Base-by-base conservation (phyloP, 2,329 filamentous ascomycete species). In the Penicillium sp. region DNA sequence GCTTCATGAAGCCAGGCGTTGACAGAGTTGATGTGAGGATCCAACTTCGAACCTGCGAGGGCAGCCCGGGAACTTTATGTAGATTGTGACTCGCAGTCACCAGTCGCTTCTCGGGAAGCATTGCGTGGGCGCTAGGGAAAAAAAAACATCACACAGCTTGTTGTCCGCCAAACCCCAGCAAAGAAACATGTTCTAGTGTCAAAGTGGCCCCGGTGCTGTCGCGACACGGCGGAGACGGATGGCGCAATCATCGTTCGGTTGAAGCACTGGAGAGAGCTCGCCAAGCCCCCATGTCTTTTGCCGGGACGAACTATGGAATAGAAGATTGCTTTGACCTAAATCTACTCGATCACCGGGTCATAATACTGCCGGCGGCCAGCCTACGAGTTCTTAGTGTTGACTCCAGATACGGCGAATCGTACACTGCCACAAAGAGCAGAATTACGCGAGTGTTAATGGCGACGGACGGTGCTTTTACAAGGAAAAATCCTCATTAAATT, bases 161-260 rank as follows among this genome's bases (percentile, higher is more conserved):
- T 27, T 27, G 4, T 5, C 19, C 19, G 9, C 10, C 24, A 27
- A 31, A 46, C 18, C 4, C 6, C 27, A 46, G 31, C 43, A 24
- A 31, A 46, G 16, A 14, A 46, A 46, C 22, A 6, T 27, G 14
- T 10, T n/a, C 31, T 31, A 27, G 40, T 35, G 50, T 18, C 33
- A 56, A 55, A 50, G 18, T 51, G 22, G 40, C 18, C 37, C 43
- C 40, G 11, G 22, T 22, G 19, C 31, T 54, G 55, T 68, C 60
- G 59, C 65, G 64, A 69, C 59, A 65, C 47, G 47, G 50, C 31
- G 58, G 55, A 60, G 55, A 60, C 51, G 18, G 55, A 70, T 69
- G 66, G 68, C 68, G 67, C 66, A 63, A 70, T 70, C 62, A 60
- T 58, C 19, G 58, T 39, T 24, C 18, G 49, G 40, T 56, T 65